phyloP scores from a whole-genome alignment of 2,329 filamentous ascomycete species.

The Hansfordia pulvinata region DNA sequence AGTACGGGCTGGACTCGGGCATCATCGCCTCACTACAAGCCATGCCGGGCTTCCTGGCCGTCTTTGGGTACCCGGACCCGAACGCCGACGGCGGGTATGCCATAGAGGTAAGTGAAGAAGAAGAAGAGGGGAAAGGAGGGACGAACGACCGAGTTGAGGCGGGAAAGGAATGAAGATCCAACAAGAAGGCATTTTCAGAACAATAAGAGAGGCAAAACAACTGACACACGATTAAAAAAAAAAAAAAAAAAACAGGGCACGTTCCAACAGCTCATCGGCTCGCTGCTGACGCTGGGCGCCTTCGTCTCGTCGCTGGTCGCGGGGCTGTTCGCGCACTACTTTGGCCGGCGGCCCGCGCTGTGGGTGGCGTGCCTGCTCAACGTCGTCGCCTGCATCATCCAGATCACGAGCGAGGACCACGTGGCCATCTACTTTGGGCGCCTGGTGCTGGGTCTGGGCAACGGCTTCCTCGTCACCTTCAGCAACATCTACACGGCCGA shows the following conservation, averaged over 20 bases:
- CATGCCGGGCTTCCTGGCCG: conserved; percentile 35
- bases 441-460: conserved; percentile 26
- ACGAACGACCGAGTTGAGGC: too few species aligned
- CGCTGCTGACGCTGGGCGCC: conserved; percentile 33
- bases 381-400: conserved; percentile 25
- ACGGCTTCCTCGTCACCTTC: conserved; percentile 30
- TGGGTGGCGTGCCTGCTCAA: conserved; percentile 33
- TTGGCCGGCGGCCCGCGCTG: conserved; percentile 29
- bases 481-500: conserved; percentile 34
- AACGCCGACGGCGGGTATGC: conserved; percentile 19
- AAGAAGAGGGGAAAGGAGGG: too few species aligned
- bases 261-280: conserved; percentile 38
- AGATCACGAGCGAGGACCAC: conserved; percentile 25
- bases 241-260: conserved; percentile 22
- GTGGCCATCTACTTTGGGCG: conserved; percentile 30
- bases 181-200: too few species aligned
- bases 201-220: too few species aligned
- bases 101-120: conserved; percentile 24
- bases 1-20: conserved; percentile 15
- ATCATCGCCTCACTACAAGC: conserved; percentile 24
- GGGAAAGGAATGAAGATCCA: too few species aligned
- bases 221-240: too few species aligned
- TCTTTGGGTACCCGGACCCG: conserved; percentile 33
- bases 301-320: conserved; percentile 33
- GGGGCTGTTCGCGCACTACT: conserved; percentile 29